These are phyloP conservation scores for Vitis labrusca DNA, from an alignment of 164 flowering plant species.

Conservation along the genomic window DNA sequence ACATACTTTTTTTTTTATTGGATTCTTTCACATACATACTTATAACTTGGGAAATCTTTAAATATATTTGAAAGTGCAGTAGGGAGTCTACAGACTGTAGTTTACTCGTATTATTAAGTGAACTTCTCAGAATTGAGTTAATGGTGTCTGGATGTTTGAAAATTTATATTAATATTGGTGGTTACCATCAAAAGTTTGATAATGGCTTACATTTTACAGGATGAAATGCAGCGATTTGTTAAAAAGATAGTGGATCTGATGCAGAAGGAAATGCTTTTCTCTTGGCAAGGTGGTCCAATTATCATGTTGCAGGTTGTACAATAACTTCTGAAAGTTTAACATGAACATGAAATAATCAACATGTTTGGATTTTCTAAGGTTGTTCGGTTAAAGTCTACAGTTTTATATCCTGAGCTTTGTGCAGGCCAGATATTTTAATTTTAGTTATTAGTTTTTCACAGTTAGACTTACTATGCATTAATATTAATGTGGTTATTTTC, in stretches of 20 bases:
- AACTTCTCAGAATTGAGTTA: too few species aligned
- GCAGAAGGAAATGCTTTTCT: slow-evolving; percentile 72
- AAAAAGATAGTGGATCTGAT: slow-evolving; percentile 79
- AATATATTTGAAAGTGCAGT: too few species aligned
- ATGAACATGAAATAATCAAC: neutral
- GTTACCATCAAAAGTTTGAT: neutral
- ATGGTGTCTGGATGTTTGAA: too few species aligned
- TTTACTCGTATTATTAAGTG: too few species aligned
- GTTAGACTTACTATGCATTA: too few species aligned
- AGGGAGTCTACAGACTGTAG: too few species aligned
- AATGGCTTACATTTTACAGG: slow-evolving; percentile 33
- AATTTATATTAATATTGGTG: neutral
- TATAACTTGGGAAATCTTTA: neutral
- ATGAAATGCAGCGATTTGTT: slow-evolving; percentile 86
- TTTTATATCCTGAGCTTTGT: too few species aligned
- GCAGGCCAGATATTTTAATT: neutral
- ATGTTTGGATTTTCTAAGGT: neutral
- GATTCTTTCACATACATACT: neutral
- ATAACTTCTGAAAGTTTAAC: neutral
- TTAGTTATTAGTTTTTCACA: neutral
- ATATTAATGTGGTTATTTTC: neutral
- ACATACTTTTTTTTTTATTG: neutral
- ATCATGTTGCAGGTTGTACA: slow-evolving; percentile 81
- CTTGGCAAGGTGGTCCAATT: slow-evolving; percentile 98
- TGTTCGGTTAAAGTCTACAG: too few species aligned